phyloP scores from a whole-genome alignment of 345 rosid species.

The Corchorus olitorius region DNA sequence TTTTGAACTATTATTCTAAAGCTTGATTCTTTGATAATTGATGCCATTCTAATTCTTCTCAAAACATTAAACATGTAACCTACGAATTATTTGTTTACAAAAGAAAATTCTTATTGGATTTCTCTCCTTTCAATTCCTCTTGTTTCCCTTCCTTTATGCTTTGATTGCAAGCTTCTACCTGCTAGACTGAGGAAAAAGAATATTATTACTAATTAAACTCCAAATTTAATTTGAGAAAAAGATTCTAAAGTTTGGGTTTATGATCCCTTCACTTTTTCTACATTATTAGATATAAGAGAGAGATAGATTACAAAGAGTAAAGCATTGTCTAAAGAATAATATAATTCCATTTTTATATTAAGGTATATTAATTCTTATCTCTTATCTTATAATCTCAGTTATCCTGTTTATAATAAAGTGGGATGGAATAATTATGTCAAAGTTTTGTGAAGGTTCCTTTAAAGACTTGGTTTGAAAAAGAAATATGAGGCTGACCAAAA shows the following conservation, averaged over 20 bases:
- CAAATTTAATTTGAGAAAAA: not conserved
- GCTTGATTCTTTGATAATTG: too few species aligned
- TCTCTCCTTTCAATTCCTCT: not conserved
- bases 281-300: not conserved
- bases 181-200: constrained; percentile 1
- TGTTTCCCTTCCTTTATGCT: not conserved
- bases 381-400: not conserved
- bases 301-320: not conserved
- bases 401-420: not conserved
- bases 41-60: too few species aligned
- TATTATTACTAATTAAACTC: not conserved
- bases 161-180: constrained; percentile 19
- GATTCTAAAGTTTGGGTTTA: not conserved
- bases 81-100: not conserved
- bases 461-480: constrained; percentile 18
- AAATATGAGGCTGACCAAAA: constrained; percentile 23
- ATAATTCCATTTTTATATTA: not conserved
- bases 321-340: constrained; percentile 3
- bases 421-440: constrained; percentile 17
- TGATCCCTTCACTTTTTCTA: not conserved
- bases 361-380: not conserved
- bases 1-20: constrained; percentile 23
- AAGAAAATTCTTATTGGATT: not conserved
- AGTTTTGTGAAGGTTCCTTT: constrained; percentile 16
- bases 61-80: not conserved